phyloP scores from a whole-genome alignment of 306 rosid species.

The Medicago ruthenica region DNA sequence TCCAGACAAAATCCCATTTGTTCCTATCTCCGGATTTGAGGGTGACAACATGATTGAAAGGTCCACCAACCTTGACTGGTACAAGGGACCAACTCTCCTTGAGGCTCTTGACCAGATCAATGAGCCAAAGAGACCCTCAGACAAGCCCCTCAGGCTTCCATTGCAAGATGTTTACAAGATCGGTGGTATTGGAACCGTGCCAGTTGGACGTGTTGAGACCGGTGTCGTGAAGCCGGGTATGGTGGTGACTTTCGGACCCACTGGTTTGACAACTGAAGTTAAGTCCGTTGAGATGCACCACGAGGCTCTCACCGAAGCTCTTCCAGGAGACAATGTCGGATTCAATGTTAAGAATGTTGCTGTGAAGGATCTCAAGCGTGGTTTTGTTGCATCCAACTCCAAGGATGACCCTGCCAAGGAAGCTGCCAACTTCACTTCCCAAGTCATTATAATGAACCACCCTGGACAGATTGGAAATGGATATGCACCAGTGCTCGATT shows the following conservation, averaged over 20 bases:
- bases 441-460: slow-evolving; percentile 52
- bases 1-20: slow-evolving; percentile 61
- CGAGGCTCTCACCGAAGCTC: slow-evolving; percentile 48
- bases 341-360: slow-evolving; percentile 56
- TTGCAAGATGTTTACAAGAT: slow-evolving; percentile 57
- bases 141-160: slow-evolving; percentile 55
- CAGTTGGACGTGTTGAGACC: slow-evolving; percentile 54
- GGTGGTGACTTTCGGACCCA: slow-evolving; percentile 51
- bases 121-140: slow-evolving; percentile 54
- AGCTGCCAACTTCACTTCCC: slow-evolving; percentile 52
- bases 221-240: slow-evolving; percentile 48
- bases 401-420: slow-evolving; percentile 56
- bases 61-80: slow-evolving; percentile 63
- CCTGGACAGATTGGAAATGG: slow-evolving; percentile 55
- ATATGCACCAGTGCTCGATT: slow-evolving; percentile 60
- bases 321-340: slow-evolving; percentile 54
- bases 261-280: slow-evolving; percentile 54
- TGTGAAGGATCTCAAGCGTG: slow-evolving; percentile 58
- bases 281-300: slow-evolving; percentile 62
- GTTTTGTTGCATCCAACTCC: slow-evolving; percentile 51
- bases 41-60: slow-evolving; percentile 59
- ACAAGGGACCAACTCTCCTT: slow-evolving; percentile 59
- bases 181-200: slow-evolving; percentile 58
- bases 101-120: slow-evolving; percentile 53
- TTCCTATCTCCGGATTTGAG: slow-evolving; percentile 64